phyloP scores from a whole-genome alignment of 208 protist genomes.

The Phytomonas sp. region DNA sequence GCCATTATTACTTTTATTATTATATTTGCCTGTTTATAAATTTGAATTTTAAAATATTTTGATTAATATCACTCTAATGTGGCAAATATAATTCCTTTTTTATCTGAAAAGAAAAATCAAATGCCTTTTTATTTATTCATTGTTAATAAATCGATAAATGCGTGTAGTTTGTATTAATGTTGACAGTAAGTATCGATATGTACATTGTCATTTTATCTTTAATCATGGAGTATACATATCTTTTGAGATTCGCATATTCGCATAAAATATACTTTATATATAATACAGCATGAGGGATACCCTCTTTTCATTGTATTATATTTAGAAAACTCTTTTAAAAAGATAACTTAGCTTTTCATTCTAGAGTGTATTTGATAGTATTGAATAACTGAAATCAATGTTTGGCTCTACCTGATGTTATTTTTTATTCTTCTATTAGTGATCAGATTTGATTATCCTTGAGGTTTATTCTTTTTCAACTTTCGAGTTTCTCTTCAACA shows the following conservation, averaged over 20 bases:
- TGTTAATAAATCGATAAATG: background rate
- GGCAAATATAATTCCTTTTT: background rate
- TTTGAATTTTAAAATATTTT: background rate
- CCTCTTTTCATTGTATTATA: constrained; percentile 1
- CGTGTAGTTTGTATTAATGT: background rate
- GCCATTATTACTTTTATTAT: constrained; percentile 3
- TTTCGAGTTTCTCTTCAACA: background rate
- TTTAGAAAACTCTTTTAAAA: background rate
- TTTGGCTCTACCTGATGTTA: background rate
- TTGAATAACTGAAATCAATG: background rate
- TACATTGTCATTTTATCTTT: background rate
- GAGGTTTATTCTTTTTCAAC: background rate
- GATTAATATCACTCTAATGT: background rate
- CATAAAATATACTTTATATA: background rate
- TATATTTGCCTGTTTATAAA: background rate
- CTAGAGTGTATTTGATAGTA: background rate
- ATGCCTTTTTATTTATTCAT: background rate
- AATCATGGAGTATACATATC: background rate
- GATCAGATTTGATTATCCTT: background rate
- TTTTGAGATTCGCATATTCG: background rate
- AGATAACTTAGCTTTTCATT: background rate
- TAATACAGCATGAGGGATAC: background rate
- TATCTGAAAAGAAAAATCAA: background rate
- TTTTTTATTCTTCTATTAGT: background rate
- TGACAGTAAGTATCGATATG: background rate